Percentiles rank a stretch among this genome's conserved stretches.
Conservation (phyloP, 2,329 filamentous ascomycete species). For the Penicillium sclerotigenum region DNA sequence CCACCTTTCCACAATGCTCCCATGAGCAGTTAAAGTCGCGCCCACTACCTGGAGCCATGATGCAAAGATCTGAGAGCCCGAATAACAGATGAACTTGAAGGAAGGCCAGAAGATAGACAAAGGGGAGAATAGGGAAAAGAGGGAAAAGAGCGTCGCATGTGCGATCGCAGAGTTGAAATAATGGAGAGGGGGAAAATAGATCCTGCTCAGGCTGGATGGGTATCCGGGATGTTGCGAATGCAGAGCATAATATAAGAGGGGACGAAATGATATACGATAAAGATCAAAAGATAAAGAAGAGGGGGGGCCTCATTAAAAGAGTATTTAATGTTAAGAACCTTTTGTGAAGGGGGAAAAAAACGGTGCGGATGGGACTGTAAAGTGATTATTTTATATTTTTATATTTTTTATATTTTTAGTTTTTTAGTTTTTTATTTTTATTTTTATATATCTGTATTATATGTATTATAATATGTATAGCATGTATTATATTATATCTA, state of each 20-base stretch:
- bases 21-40: constrained; percentile 46
- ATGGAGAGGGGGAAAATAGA: constrained; percentile 1
- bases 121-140: constrained; percentile 3
- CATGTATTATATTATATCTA: not conserved
- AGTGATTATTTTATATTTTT: not conserved
- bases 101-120: not conserved
- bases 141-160: constrained; percentile 12
- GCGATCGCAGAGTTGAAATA: constrained; percentile 7
- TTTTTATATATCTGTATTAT: not conserved
- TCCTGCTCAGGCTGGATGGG: constrained; percentile 21
- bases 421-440: not conserved
- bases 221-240: constrained; percentile 16
- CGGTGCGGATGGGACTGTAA: constrained; percentile 21
- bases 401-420: not conserved
- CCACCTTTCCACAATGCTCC: constrained; percentile 45
- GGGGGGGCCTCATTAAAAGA: constrained; percentile 9
- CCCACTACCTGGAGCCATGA: constrained; percentile 41
- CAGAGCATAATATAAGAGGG: constrained; percentile 19
- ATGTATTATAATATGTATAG: not conserved
- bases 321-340: not conserved
- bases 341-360: constrained; percentile 15
- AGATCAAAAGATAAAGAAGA: constrained; percentile 6
- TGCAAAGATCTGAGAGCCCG: not conserved
- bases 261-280: constrained; percentile 2
- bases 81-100: not conserved